Percentiles rank a stretch among this genome's conserved stretches.
Conservation (phyloP, 345 rosid genomes). For the Populus alba region DNA sequence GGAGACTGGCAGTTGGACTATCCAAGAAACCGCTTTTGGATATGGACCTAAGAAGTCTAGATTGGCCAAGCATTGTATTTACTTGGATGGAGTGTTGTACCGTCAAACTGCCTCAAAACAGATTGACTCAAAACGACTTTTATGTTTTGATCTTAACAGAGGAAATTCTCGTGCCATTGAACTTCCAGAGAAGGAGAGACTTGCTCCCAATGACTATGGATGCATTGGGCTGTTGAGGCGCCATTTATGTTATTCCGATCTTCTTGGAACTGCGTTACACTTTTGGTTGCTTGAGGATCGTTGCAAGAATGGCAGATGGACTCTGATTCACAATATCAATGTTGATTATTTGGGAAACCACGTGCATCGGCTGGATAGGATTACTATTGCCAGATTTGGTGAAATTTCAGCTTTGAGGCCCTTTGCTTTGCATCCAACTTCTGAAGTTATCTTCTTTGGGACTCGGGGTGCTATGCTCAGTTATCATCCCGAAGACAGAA, state of each 20-base stretch:
- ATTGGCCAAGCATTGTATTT: not conserved
- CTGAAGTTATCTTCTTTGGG: not conserved
- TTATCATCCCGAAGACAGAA: not conserved
- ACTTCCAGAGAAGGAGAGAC: not conserved
- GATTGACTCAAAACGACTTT: not conserved
- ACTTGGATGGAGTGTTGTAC: not conserved
- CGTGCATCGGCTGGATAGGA: too few relatives aligned
- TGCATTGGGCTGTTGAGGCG: not conserved
- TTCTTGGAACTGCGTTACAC: not conserved
- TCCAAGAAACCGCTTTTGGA: not conserved
- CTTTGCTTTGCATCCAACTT: not conserved
- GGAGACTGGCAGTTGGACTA: not conserved
- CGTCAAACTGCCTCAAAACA: not conserved
- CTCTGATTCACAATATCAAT: too few relatives aligned
- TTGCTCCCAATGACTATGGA: not conserved
- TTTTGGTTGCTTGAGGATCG: not conserved
- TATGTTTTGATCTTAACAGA: constrained; percentile 1
- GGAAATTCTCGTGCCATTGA: not conserved
- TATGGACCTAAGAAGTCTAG: not conserved
- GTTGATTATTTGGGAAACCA: too few relatives aligned
- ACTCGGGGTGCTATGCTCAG: not conserved
- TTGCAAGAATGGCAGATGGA: too few relatives aligned
- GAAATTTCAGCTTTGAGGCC: not conserved
- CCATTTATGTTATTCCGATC: not conserved
- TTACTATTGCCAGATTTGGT: too few relatives aligned